Evolutionary conservation across 805 yeast species (phyloP).

Genomic region (Priceomyces haplophilus): DNA sequence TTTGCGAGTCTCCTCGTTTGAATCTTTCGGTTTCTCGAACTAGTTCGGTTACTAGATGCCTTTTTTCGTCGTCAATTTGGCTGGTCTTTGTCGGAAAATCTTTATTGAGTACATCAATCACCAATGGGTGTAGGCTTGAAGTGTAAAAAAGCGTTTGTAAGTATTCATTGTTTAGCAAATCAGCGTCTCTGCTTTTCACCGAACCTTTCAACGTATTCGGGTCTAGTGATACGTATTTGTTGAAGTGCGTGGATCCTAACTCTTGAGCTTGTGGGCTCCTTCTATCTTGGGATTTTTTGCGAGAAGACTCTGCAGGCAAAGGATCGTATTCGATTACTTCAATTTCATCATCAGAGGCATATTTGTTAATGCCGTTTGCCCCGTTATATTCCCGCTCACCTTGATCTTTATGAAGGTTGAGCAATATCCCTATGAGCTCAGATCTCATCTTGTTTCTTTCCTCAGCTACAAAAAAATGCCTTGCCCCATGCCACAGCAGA

Average conservation of each 20-base stretch:
- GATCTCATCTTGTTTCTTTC: conserved; percentile 30
- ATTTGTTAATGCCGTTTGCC: neutral
- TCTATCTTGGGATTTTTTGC: neutral
- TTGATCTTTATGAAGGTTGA: conserved; percentile 22
- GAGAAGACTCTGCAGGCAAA: neutral
- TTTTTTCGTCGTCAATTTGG: conserved; percentile 3
- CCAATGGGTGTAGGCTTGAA: neutral
- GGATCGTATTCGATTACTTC: conserved; percentile 16
- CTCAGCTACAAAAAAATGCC: conserved; percentile 22
- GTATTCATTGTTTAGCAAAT: conserved; percentile 7
- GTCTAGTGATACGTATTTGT: conserved; percentile 9
- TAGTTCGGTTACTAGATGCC: conserved; percentile 3
- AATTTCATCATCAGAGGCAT: conserved; percentile 16
- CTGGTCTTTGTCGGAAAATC: conserved; percentile 7
- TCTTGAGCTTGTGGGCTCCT: neutral
- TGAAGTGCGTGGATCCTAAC: neutral
- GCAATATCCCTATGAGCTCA: conserved; percentile 21
- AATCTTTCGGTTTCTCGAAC: conserved; percentile 6
- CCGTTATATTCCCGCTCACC: conserved; percentile 1
- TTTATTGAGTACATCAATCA: conserved; percentile 8
- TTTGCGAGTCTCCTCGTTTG: neutral
- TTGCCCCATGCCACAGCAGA: conserved; percentile 9
- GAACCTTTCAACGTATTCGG: conserved; percentile 7
- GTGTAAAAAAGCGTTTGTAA: conserved; percentile 8
- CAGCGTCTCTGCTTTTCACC: neutral